Conservation (phyloP, 2,329 filamentous ascomycete genomes). For the Botryotinia convoluta region DNA sequence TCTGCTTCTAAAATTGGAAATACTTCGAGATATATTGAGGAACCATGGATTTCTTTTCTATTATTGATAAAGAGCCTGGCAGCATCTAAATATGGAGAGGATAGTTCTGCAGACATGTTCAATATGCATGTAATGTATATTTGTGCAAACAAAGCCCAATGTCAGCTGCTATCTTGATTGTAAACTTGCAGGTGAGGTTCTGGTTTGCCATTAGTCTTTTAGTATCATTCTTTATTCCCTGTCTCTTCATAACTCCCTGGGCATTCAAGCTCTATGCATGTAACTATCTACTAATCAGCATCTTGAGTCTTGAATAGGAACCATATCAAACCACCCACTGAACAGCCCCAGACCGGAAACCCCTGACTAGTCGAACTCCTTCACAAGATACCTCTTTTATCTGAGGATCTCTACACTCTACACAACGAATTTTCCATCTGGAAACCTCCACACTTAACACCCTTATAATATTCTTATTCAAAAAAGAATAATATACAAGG, state of each 20-base stretch:
- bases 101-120: no score
- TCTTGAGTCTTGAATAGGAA: not conserved
- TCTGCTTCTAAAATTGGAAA: not conserved
- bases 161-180: not conserved
- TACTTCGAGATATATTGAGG: not conserved
- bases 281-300: not conserved
- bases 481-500: not conserved
- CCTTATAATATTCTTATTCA: not conserved
- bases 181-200: not conserved
- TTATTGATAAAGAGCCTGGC: no score
- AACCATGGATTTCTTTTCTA: no score
- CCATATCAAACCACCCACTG: not conserved
- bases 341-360: not conserved
- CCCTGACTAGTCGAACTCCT: not conserved
- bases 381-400: not conserved
- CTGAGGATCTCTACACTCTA: not conserved
- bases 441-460: fast-evolving
- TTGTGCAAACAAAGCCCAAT: not conserved
- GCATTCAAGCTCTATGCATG: not conserved
- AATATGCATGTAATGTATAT: not conserved
- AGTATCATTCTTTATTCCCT: not conserved
- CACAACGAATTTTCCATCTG: fast-evolving
- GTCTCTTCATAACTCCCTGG: not conserved
- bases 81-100: no score
- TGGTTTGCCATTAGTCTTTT: not conserved